phyloP scores from a whole-genome alignment of 176 grass and related monocot genomes.

The Ananas comosus region DNA sequence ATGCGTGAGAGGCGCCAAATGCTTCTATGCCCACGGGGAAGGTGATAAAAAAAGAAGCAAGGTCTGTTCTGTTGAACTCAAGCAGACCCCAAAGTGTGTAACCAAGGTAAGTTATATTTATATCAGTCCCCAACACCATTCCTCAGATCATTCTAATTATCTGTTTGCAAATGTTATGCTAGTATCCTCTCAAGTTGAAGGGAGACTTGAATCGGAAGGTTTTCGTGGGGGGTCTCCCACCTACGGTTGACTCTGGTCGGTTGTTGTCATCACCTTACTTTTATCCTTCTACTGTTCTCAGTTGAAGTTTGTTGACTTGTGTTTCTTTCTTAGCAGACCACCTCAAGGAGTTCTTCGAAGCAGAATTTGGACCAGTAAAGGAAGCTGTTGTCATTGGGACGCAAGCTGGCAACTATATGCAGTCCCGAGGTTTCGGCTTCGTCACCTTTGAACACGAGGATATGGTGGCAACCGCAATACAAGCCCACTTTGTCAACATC shows the following conservation, averaged over 20 bases:
- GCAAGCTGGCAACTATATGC: conserved; percentile 24
- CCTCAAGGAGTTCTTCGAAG: conserved; percentile 40
- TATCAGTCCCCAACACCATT: not conserved
- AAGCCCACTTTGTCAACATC: conserved; percentile 49
- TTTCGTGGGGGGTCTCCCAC: conserved; percentile 56
- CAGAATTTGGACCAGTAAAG: conserved; percentile 52
- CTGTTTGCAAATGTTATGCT: conserved; percentile 15
- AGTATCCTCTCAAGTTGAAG: conserved; percentile 37
- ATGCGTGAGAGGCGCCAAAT: conserved; percentile 4
- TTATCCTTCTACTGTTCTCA: conserved; percentile 10
- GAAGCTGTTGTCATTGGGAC: conserved; percentile 46
- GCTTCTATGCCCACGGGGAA: conserved; percentile 10
- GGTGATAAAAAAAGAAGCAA: not conserved
- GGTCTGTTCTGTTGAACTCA: not conserved
- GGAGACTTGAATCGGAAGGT: conserved; percentile 53
- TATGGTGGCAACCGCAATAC: conserved; percentile 39
- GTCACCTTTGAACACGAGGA: conserved; percentile 45
- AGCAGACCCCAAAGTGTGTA: conserved; percentile 28
- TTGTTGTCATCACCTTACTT: conserved; percentile 1
- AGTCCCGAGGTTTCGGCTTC: conserved; percentile 58
- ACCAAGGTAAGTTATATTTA: conserved; percentile 27
- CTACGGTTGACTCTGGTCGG: conserved; percentile 41
- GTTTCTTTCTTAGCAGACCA: conserved; percentile 21
- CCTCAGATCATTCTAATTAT: not conserved
- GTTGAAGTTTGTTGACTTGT: not conserved